phyloP scores from a whole-genome alignment of 2,329 filamentous ascomycete species.

The Colletotrichum melonis region DNA sequence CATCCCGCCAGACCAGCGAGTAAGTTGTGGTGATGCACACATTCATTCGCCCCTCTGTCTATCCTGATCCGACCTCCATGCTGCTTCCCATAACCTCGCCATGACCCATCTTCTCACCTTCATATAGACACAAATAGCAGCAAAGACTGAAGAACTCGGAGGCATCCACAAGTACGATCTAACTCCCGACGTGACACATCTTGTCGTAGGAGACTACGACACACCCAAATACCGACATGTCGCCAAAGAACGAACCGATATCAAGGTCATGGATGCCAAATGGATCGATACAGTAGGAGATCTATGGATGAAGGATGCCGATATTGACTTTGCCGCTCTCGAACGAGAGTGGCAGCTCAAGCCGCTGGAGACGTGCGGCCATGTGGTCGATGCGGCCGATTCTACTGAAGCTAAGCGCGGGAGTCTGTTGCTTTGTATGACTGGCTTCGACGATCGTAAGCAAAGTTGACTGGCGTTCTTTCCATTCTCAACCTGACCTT shows the following conservation, averaged over 20 bases:
- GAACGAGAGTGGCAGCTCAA: constrained; percentile 75
- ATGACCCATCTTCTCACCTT: not conserved
- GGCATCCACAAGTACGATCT: constrained; percentile 90
- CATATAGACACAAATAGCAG: constrained; percentile 64
- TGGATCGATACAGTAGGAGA: constrained; percentile 87
- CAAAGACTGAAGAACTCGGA: constrained; percentile 82
- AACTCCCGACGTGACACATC: constrained; percentile 94
- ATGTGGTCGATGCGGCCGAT: constrained; percentile 41
- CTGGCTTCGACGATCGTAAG: constrained; percentile 66
- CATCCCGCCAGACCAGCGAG: constrained; percentile 81
- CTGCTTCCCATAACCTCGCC: not conserved
- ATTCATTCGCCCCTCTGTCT: not conserved
- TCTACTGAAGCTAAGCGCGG: constrained; percentile 49
- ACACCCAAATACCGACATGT: constrained; percentile 97
- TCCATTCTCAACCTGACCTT: not conserved
- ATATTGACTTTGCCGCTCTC: constrained; percentile 77
- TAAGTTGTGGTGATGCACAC: constrained; percentile 54
- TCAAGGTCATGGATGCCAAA: constrained; percentile 82
- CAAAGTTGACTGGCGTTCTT: not conserved
- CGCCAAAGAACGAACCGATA: constrained; percentile 86
- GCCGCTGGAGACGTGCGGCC: constrained; percentile 67
- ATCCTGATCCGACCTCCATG: not conserved
- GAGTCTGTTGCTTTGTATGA: constrained; percentile 64
- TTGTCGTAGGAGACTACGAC: constrained; percentile 88
- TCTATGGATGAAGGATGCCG: constrained; percentile 82